Conservation (phyloP, 495 filamentous ascomycete species). For the Hypoxylon fragiforme region DNA sequence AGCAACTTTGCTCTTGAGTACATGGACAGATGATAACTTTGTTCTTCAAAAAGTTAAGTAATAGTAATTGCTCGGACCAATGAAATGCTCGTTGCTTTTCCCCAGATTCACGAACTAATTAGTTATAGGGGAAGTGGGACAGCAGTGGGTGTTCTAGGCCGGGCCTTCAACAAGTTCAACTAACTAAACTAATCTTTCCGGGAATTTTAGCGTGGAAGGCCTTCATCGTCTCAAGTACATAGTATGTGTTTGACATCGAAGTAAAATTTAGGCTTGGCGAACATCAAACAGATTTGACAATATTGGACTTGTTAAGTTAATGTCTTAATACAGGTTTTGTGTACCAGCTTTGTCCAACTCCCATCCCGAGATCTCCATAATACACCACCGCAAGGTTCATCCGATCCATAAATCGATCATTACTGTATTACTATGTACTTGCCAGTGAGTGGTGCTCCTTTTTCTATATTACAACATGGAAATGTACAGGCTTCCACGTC, state of each 20-base stretch:
- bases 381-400: slow-evolving; percentile 1
- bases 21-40: too few relatives aligned
- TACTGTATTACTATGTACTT: neutral
- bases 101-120: slow-evolving; percentile 15
- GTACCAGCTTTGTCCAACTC: too few relatives aligned
- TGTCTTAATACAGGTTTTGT: too few relatives aligned
- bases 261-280: too few relatives aligned
- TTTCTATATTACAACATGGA: neutral
- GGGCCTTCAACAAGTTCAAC: too few relatives aligned
- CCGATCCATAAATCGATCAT: slow-evolving; percentile 7
- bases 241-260: slow-evolving; percentile 23
- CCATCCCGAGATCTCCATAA: slow-evolving; percentile 4
- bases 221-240: slow-evolving; percentile 24
- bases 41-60: too few relatives aligned
- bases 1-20: too few relatives aligned
- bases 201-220: slow-evolving; percentile 5
- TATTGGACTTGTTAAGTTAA: slow-evolving; percentile 2
- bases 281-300: slow-evolving; percentile 25
- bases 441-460: too few relatives aligned
- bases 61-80: slow-evolving; percentile 8
- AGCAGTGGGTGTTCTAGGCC: slow-evolving; percentile 17
- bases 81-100: slow-evolving; percentile 8
- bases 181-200: too few relatives aligned
- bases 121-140: neutral
- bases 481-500: slow-evolving; percentile 2